phyloP scores from a whole-genome alignment of 192 early-diverging fungal genomes.

The Entophlyctis luteolus region DNA sequence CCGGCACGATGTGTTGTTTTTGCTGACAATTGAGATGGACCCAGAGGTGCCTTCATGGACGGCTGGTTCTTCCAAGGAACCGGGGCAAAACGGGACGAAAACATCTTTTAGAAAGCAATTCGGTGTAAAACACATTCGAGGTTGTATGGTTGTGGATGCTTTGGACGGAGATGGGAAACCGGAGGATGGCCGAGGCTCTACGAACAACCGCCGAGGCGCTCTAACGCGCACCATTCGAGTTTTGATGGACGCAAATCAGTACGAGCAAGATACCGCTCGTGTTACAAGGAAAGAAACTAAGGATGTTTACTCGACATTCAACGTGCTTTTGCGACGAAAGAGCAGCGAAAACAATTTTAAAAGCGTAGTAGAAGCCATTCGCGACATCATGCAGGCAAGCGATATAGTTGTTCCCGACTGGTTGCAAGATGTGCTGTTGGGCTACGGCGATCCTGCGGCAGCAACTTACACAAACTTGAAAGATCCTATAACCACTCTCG shows the following conservation, averaged over 20 bases:
- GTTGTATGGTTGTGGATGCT: conserved; percentile 77
- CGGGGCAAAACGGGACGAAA: background rate
- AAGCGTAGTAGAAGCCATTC: conserved; percentile 83
- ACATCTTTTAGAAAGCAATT: conserved; percentile 54
- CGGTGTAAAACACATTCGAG: conserved; percentile 78
- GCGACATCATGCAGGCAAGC: conserved; percentile 75
- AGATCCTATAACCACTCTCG: conserved; percentile 53
- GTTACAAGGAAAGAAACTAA: conserved; percentile 45
- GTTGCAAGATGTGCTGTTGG: conserved; percentile 86
- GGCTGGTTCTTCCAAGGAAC: background rate
- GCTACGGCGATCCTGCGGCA: conserved; percentile 87
- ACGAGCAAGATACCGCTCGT: conserved; percentile 59
- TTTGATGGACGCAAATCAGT: conserved; percentile 82
- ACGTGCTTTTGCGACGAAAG: conserved; percentile 82
- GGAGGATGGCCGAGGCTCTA: background rate
- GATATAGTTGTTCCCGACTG: conserved; percentile 84
- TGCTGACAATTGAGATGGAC: conserved; percentile 66
- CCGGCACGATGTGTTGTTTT: conserved; percentile 84
- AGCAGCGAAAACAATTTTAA: conserved; percentile 93
- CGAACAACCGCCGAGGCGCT: conserved; percentile 17
- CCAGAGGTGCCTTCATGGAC: conserved; percentile 29
- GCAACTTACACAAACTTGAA: conserved; percentile 67
- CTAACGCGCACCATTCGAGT: conserved; percentile 68
- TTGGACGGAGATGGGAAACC: conserved; percentile 53
- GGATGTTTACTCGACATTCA: conserved; percentile 78